These are phyloP conservation scores for Lophiotrema nucula DNA, from an alignment of 495 filamentous ascomycete species.

Conservation along the genomic window DNA sequence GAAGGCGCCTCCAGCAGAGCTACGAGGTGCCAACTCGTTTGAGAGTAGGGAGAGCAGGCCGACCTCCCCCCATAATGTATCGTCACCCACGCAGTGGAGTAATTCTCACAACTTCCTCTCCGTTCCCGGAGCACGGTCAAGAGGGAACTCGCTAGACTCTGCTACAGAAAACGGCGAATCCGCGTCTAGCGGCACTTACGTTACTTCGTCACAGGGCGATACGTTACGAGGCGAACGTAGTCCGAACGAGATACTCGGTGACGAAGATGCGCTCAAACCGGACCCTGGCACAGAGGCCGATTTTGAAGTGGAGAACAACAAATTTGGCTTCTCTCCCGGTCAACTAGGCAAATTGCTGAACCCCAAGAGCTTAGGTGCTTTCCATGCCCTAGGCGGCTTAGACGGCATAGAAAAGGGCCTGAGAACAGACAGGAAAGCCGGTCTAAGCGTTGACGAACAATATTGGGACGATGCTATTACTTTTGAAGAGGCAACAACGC, in stretches of 20 bases:
- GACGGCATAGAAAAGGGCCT: constrained; percentile 74
- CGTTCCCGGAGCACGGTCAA: constrained; percentile 60
- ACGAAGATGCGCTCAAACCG: constrained; percentile 63
- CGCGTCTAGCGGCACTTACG: constrained; percentile 48
- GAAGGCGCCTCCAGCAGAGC: constrained; percentile 52
- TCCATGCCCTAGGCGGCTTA: constrained; percentile 76
- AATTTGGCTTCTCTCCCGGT: constrained; percentile 78
- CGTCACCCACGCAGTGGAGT: constrained; percentile 59
- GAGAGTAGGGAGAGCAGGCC: constrained; percentile 76
- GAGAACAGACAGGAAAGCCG: constrained; percentile 63
- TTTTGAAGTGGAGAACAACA: constrained; percentile 73
- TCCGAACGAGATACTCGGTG: constrained; percentile 39
- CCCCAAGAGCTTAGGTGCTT: constrained; percentile 75
- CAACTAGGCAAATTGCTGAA: constrained; percentile 77
- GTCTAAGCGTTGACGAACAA: constrained; percentile 74
- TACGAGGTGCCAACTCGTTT: constrained; percentile 62
- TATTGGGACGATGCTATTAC: constrained; percentile 60
- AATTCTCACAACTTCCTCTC: constrained; percentile 61
- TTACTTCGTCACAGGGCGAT: constrained; percentile 44
- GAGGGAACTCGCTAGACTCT: constrained; percentile 66
- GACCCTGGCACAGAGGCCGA: constrained; percentile 70
- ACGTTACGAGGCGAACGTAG: constrained; percentile 31
- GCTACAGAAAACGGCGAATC: constrained; percentile 50
- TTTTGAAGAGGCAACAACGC: constrained; percentile 63
- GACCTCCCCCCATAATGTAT: constrained; percentile 88